Evolutionary conservation across 2,329 filamentous ascomycete genomes (phyloP).

Genomic region (Calonectria leucothoes): DNA sequence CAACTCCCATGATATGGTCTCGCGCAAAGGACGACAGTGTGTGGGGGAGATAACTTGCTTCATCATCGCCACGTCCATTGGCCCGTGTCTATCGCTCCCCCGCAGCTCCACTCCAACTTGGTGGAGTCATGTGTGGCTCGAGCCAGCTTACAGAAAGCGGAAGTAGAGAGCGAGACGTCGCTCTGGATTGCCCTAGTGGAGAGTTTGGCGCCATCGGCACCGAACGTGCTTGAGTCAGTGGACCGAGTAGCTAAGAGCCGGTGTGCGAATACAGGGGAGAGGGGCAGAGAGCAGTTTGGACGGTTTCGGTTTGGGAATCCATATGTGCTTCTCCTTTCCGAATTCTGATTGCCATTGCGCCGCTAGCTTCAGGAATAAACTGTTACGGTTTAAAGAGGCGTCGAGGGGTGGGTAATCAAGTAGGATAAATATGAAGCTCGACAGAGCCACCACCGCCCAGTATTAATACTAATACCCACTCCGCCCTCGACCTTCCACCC

Average conservation of each 20-base stretch:
- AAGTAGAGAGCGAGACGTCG: constrained; percentile 15
- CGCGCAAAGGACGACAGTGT: background rate
- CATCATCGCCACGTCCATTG: constrained; percentile 14
- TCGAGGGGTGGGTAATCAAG: background rate
- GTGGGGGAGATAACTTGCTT: constrained; percentile 13
- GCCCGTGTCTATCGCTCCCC: constrained; percentile 4
- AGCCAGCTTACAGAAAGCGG: constrained; percentile 13
- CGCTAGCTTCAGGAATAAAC: background rate
- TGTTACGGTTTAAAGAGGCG: background rate
- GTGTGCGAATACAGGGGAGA: background rate
- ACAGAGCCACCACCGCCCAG: background rate
- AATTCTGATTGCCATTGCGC: too few species aligned
- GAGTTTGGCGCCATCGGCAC: background rate
- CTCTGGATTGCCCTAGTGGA: background rate
- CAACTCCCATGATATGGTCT: constrained; percentile 11
- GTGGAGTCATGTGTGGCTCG: constrained; percentile 14
- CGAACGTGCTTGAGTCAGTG: background rate
- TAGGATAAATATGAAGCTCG: background rate
- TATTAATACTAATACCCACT: background rate
- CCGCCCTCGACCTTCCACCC: background rate
- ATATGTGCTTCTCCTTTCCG: background rate
- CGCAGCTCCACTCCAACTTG: constrained; percentile 3
- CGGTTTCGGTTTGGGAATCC: background rate
- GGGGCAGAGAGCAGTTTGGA: background rate
- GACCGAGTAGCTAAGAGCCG: background rate